phyloP scores from a whole-genome alignment of 371 early-diverging fungal genomes.

The Lichtheimia ramosa region DNA sequence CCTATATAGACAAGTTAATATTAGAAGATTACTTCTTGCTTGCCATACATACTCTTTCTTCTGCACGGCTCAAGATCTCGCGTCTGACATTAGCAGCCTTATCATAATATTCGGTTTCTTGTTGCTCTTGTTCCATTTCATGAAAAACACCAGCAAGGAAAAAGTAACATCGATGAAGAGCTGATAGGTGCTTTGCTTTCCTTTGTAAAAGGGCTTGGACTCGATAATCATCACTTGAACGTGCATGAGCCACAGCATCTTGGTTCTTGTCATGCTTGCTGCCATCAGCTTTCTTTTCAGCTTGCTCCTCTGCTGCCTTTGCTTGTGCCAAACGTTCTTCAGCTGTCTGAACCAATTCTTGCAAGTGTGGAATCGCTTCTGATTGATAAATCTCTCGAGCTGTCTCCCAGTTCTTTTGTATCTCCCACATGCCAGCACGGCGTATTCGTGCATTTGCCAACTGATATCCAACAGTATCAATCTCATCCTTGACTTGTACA shows the following conservation, averaged over 20 bases:
- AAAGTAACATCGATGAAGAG: constrained; percentile 61
- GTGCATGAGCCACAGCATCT: no score
- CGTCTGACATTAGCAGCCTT: constrained; percentile 50
- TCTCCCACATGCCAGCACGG: constrained; percentile 37
- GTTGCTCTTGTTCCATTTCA: constrained; percentile 27
- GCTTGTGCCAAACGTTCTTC: neutral
- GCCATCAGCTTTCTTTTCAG: neutral
- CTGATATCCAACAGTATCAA: constrained; percentile 11
- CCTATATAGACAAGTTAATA: neutral
- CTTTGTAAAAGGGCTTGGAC: neutral
- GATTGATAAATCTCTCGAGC: constrained; percentile 18
- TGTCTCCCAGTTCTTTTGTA: constrained; percentile 14
- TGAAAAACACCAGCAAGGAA: constrained; percentile 60
- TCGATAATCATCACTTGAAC: neutral
- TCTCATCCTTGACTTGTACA: constrained; percentile 28
- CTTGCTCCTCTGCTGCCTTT: constrained; percentile 15
- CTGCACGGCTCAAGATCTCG: constrained; percentile 26
- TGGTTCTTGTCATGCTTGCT: neutral
- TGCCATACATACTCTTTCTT: constrained; percentile 21
- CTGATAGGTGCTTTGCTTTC: constrained; percentile 35
- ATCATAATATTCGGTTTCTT: constrained; percentile 46
- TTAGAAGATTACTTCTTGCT: neutral
- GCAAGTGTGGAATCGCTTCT: constrained; percentile 4
- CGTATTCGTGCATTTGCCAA: constrained; percentile 17
- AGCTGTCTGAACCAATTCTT: constrained; percentile 5